phyloP scores from a whole-genome alignment of 768 basidiomycete genomes.

The Suillus ampliporus region DNA sequence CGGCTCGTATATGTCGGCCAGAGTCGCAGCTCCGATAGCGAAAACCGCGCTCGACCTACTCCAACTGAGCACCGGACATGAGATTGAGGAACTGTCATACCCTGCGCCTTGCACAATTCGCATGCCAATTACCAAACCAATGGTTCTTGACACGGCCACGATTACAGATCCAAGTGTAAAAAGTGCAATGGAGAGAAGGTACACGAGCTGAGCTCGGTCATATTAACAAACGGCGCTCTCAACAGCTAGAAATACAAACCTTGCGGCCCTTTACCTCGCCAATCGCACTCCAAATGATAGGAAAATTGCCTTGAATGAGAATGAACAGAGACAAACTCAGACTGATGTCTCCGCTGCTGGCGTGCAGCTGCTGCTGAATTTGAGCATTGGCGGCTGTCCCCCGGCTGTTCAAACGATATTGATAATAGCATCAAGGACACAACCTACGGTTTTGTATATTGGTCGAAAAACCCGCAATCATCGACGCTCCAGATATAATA shows the following conservation, averaged over 20 bases:
- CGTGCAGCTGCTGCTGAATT: no score
- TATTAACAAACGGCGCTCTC: not conserved
- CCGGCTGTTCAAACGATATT: no score
- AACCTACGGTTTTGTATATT: no score
- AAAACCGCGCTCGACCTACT: constrained; percentile 70
- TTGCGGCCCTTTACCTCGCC: constrained; percentile 67
- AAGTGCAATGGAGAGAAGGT: constrained; percentile 55
- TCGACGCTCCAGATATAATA: no score
- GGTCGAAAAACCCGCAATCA: no score
- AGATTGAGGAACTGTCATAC: constrained; percentile 35
- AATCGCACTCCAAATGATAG: no score
- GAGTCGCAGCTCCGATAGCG: constrained; percentile 76
- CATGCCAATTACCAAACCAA: constrained; percentile 68
- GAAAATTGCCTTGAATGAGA: no score
- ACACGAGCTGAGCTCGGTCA: constrained; percentile 50
- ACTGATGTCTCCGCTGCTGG: no score
- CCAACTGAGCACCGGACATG: constrained; percentile 5
- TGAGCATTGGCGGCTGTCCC: no score
- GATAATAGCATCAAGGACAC: no score
- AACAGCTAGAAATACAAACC: constrained; percentile 38
- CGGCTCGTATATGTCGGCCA: constrained; percentile 79
- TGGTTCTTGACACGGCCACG: constrained; percentile 36
- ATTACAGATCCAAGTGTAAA: constrained; percentile 59
- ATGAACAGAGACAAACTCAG: no score
- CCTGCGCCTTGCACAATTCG: constrained; percentile 69